Evolutionary conservation across 1,139 yeast genomes (phyloP).

Genomic region (Pichia sp.): DNA sequence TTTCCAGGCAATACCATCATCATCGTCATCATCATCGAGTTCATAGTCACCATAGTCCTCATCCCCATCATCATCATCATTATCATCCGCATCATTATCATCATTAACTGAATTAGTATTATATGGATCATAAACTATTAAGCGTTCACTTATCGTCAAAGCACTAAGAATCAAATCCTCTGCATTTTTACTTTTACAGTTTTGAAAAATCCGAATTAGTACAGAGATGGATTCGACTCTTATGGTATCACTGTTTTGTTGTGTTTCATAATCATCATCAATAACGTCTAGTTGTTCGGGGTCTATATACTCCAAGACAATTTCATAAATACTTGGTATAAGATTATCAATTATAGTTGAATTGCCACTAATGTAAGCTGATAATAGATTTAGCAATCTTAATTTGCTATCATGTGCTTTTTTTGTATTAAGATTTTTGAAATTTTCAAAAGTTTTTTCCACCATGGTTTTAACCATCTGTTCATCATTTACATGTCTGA

Average conservation of each 20-base stretch:
- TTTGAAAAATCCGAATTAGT: slow-evolving; percentile 32
- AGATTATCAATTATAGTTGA: slow-evolving; percentile 17
- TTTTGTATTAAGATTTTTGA: not conserved
- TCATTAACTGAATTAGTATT: slow-evolving; percentile 30
- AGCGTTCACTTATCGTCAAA: slow-evolving; percentile 32
- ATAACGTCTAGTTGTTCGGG: slow-evolving; percentile 25
- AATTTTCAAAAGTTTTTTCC: not conserved
- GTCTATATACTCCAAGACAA: slow-evolving; percentile 28
- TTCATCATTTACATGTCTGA: slow-evolving; percentile 33
- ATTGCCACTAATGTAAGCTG: slow-evolving; percentile 29
- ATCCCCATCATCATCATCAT: slow-evolving; percentile 25
- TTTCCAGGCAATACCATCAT: slow-evolving; percentile 60
- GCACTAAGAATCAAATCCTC: slow-evolving; percentile 29
- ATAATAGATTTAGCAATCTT: slow-evolving; percentile 23
- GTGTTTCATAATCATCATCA: slow-evolving; percentile 31
- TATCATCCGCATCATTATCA: slow-evolving; percentile 38
- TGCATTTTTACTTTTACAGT: slow-evolving; percentile 24
- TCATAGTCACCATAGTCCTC: slow-evolving; percentile 34
- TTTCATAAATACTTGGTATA: slow-evolving; percentile 22
- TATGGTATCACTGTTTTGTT: slow-evolving; percentile 40
- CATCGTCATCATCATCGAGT: slow-evolving; percentile 32
- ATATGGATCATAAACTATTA: slow-evolving; percentile 56
- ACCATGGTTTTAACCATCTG: not conserved
- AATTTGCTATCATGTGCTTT: slow-evolving; percentile 10
- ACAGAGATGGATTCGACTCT: slow-evolving; percentile 44